phyloP scores from a whole-genome alignment of 306 rosid genomes.

The Vicia sativa region DNA sequence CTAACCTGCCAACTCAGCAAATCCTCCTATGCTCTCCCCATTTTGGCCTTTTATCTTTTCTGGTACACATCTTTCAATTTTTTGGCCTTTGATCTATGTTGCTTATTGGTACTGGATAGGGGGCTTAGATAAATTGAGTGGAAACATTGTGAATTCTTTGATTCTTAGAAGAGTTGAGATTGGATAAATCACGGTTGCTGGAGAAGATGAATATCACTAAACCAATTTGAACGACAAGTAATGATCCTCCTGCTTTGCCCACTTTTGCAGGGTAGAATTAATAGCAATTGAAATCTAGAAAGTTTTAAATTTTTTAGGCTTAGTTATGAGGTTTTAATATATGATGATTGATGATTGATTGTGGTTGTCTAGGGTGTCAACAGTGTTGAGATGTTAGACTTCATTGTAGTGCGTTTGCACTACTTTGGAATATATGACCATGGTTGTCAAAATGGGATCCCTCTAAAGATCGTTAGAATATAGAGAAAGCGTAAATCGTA shows the following conservation, averaged over 20 bases:
- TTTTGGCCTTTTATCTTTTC: neutral
- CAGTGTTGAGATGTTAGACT: neutral
- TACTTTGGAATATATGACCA: no score
- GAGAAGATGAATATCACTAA: slow-evolving; percentile 4
- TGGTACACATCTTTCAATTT: neutral
- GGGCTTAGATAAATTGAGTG: no score
- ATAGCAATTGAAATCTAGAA: neutral
- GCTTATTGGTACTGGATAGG: neutral
- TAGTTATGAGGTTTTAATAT: neutral
- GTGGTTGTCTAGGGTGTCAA: neutral
- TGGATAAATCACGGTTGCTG: neutral
- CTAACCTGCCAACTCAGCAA: neutral
- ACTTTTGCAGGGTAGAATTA: neutral
- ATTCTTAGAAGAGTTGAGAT: neutral
- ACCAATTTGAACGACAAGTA: neutral
- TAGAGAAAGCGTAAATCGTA: no score
- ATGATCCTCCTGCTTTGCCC: neutral
- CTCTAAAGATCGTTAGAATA: no score
- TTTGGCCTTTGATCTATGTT: neutral
- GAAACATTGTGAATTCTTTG: neutral
- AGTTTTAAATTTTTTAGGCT: neutral
- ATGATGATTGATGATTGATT: slow-evolving; percentile 1
- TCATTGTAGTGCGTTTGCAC: no score
- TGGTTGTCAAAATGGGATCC: no score
- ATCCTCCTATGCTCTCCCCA: neutral